phyloP scores from a whole-genome alignment of 83 land plant genomes.

The Picea engelmannii region DNA sequence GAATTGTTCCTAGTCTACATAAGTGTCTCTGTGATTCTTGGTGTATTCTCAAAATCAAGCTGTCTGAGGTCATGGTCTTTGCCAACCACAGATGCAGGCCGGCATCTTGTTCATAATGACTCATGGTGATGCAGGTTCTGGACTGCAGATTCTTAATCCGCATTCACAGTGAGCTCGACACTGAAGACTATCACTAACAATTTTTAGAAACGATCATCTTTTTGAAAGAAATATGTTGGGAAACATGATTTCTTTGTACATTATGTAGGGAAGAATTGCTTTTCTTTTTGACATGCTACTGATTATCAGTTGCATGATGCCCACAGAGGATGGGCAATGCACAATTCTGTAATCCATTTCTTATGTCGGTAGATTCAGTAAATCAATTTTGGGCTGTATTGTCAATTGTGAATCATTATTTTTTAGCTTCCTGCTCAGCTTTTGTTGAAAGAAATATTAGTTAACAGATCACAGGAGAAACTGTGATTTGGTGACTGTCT shows the following conservation, averaged over 20 bases:
- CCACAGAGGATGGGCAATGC: not conserved
- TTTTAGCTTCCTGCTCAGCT: not conserved
- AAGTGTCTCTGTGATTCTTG: not conserved
- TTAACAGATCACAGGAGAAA: not conserved
- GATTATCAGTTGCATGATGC: not conserved
- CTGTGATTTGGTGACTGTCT: not conserved
- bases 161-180: not conserved
- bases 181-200: conserved; percentile 7
- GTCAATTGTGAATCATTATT: not conserved
- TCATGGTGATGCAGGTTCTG: not conserved
- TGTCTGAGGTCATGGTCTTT: not conserved
- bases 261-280: not conserved
- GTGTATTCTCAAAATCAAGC: not conserved
- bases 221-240: not conserved
- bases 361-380: not conserved
- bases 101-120: not conserved
- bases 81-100: not conserved
- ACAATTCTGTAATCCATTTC: not conserved
- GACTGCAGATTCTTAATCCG: not conserved
- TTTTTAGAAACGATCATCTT: not conserved
- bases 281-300: not conserved
- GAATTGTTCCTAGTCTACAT: not conserved
- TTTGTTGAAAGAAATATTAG: too few relatives aligned
- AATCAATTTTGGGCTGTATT: conserved; percentile 3
- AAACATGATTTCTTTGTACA: not conserved